phyloP scores from a whole-genome alignment of 2,329 filamentous ascomycete species.

The Chrysoporthe cubensis region DNA sequence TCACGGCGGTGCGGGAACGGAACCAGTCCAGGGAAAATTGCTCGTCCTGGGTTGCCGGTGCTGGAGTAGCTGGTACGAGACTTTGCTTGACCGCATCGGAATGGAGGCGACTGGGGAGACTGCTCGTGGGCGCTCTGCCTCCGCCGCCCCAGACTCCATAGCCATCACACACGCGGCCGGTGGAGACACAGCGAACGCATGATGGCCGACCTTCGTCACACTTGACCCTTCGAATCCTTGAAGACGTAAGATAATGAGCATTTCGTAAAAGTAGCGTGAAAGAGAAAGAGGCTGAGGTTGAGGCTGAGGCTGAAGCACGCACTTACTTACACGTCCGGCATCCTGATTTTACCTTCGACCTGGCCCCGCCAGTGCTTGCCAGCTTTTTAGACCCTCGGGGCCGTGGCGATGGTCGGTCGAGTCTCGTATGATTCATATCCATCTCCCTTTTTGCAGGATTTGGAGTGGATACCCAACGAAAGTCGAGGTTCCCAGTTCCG shows the following conservation, averaged over 20 bases:
- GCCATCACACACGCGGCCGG: slow-evolving; percentile 33
- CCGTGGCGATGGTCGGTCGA: background rate
- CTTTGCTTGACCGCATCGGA: background rate
- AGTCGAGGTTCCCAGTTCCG: background rate
- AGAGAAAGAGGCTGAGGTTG: background rate
- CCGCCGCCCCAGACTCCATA: slow-evolving; percentile 34
- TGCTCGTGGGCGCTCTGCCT: background rate
- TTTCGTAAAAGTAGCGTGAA: background rate
- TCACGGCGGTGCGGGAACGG: slow-evolving; percentile 41
- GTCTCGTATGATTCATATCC: background rate
- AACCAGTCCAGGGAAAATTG: slow-evolving; percentile 48
- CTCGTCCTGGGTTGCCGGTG: slow-evolving; percentile 36
- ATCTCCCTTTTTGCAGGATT: background rate
- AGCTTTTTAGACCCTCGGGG: background rate
- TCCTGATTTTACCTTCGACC: slow-evolving; percentile 1
- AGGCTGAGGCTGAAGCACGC: background rate
- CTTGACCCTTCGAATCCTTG: slow-evolving; percentile 34
- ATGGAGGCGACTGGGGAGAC: slow-evolving; percentile 8
- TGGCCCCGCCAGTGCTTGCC: background rate
- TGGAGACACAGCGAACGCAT: slow-evolving; percentile 31
- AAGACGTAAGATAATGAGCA: background rate
- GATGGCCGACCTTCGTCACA: slow-evolving; percentile 34
- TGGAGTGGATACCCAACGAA: background rate
- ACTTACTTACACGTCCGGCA: slow-evolving; percentile 16
- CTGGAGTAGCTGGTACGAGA: background rate